Percentiles rank a stretch among this genome's conserved stretches.
These are phyloP conservation scores for Leccinum pellstonianum DNA, from an alignment of 768 basidiomycete genomes.

Conservation along the genomic window DNA sequence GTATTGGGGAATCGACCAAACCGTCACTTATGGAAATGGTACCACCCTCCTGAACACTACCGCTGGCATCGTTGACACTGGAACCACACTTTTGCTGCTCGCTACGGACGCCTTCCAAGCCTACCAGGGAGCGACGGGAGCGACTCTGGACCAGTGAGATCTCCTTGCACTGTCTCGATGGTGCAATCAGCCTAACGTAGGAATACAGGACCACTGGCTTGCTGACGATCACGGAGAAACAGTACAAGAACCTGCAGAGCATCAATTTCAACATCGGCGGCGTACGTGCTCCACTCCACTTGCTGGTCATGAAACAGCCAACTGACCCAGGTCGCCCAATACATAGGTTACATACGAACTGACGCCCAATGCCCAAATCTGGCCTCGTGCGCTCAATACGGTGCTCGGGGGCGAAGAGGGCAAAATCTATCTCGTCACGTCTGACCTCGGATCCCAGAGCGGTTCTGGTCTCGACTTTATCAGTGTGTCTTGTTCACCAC, in stretches of 20 bases:
- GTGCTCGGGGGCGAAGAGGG: slow-evolving; percentile 51
- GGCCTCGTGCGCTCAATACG: slow-evolving; percentile 60
- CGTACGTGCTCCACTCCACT: slow-evolving; percentile 21
- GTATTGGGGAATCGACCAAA: slow-evolving; percentile 50
- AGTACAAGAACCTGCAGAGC: slow-evolving; percentile 49
- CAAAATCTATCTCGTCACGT: slow-evolving; percentile 57
- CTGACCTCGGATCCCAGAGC: slow-evolving; percentile 48
- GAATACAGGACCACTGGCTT: slow-evolving; percentile 49
- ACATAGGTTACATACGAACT: slow-evolving; percentile 50
- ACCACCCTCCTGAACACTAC: slow-evolving; percentile 36
- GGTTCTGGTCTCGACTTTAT: slow-evolving; percentile 67
- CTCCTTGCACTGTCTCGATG: no score
- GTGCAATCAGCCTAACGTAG: background rate
- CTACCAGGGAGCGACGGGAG: slow-evolving; percentile 56
- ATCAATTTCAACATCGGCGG: slow-evolving; percentile 52
- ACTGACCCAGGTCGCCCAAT: background rate
- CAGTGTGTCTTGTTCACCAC: slow-evolving; percentile 36
- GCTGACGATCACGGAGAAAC: slow-evolving; percentile 48
- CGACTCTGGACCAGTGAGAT: slow-evolving; percentile 46
- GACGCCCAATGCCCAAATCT: slow-evolving; percentile 66
- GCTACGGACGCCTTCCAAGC: slow-evolving; percentile 58
- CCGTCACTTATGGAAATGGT: slow-evolving; percentile 35
- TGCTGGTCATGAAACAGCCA: background rate
- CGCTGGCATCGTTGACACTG: slow-evolving; percentile 52
- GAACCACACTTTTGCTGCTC: slow-evolving; percentile 53